Conservation (phyloP, 805 yeast species). For the Yarrowia sp. region DNA sequence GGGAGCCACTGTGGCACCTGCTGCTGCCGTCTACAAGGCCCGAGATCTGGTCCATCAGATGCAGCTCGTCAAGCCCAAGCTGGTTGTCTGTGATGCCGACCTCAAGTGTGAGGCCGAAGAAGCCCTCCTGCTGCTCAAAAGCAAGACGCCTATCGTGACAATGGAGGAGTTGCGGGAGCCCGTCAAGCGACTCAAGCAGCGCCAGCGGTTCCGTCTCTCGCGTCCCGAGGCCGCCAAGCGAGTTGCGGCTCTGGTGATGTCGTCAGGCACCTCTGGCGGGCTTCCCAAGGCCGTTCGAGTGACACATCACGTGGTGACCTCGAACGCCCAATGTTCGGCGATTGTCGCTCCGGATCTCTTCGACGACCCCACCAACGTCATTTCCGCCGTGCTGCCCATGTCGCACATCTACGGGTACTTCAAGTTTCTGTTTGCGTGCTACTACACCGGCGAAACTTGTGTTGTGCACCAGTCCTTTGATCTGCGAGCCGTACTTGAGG, state of each 20-base stretch:
- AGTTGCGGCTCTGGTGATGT: slow-evolving; percentile 48
- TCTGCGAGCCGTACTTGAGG: slow-evolving; percentile 46
- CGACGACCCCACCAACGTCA: slow-evolving; percentile 46
- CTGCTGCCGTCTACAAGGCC: slow-evolving; percentile 49
- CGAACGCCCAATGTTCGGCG: slow-evolving; percentile 52
- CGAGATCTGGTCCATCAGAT: slow-evolving; percentile 46
- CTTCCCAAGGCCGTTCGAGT: slow-evolving; percentile 77
- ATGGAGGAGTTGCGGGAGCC: slow-evolving; percentile 21
- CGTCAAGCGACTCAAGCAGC: slow-evolving; percentile 18
- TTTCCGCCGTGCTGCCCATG: slow-evolving; percentile 49
- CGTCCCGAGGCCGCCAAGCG: slow-evolving; percentile 37
- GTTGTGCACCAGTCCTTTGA: slow-evolving; percentile 50
- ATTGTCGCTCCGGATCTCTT: slow-evolving; percentile 51
- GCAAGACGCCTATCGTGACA: not conserved
- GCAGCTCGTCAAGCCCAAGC: slow-evolving; percentile 38
- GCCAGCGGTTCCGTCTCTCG: slow-evolving; percentile 24
- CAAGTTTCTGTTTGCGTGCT: slow-evolving; percentile 45
- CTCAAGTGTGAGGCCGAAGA: slow-evolving; percentile 13
- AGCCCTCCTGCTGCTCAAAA: slow-evolving; percentile 52
- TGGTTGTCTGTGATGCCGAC: slow-evolving; percentile 4
- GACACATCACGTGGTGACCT: slow-evolving; percentile 61
- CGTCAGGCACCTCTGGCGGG: slow-evolving; percentile 59
- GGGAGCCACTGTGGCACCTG: slow-evolving; percentile 50
- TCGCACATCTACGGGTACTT: slow-evolving; percentile 48
- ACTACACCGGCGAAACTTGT: slow-evolving; percentile 43